Percentiles rank a stretch among this genome's conserved stretches.
Conservation (phyloP, 192 early-diverging fungal genomes). For the Dispira simplex region DNA sequence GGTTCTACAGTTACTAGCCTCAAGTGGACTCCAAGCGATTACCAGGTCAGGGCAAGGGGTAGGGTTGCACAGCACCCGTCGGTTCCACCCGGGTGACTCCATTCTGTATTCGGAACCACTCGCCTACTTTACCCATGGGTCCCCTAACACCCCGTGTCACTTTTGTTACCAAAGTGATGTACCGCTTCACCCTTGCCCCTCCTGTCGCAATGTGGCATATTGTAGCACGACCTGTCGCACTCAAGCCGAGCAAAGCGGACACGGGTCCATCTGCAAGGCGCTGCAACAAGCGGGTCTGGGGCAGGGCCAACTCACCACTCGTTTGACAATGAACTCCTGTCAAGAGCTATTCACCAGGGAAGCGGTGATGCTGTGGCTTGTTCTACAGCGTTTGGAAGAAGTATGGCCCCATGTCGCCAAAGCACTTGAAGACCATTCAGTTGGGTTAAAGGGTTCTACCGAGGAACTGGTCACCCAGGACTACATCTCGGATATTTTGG, state of each 20-base stretch:
- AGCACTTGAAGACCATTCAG: background rate
- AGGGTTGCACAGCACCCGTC: background rate
- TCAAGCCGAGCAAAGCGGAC: background rate
- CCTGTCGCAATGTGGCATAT: background rate
- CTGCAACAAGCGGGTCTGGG: background rate
- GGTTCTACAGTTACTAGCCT: background rate
- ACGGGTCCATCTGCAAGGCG: background rate
- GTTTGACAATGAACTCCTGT: no score
- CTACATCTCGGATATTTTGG: no score
- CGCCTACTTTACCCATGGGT: background rate
- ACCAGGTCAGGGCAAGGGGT: background rate
- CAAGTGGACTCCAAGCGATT: background rate
- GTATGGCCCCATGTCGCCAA: background rate
- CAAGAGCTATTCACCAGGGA: background rate
- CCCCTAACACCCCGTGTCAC: background rate
- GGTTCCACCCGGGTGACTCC: background rate
- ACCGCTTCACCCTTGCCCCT: background rate
- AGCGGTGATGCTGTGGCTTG: background rate
- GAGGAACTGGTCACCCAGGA: no score
- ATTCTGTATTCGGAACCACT: background rate
- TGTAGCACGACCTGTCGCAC: background rate
- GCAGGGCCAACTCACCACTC: no score
- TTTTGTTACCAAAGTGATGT: background rate
- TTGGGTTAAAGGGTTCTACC: no score
- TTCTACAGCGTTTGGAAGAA: background rate